Base-by-base conservation (phyloP, 2,329 filamentous ascomycete genomes). In the Sarocladium strictum region DNA sequence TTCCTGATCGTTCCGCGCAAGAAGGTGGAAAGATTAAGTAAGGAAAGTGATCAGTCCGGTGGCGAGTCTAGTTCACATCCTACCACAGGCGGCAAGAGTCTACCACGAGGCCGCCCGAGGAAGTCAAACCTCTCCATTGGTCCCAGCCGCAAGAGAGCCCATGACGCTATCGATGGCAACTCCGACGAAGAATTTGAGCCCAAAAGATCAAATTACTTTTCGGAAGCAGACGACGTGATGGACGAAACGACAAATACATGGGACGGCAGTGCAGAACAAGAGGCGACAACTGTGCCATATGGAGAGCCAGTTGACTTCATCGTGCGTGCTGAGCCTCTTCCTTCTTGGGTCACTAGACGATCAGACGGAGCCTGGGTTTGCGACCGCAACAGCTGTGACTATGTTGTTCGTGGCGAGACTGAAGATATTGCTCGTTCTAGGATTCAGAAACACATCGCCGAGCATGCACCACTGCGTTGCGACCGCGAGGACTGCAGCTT, bases 281-380 rank as follows among this genome's bases (percentile, higher is more conserved):
- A 60, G 6, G 53, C 63, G 5, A 53, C 57, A 6, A 61, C 59
- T 2, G 65, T 61, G 14, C 64, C 63, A 32, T 58, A 60, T 21
- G 59, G 65, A 17, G 59, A 66, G 33, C 67, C 67, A 2, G 64
- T 74, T 49, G 72, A 68, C 47, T 63, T 83, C 15, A 71, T 78
- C 12, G 69, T 81, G 10, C 72, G 72, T 24, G 71, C 77, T 4
- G 77, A 82, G 54, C 74, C 68, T 49, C 61, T 81, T 11, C 79
- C 78, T 0, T 75, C 76, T 3, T 69, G 71, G 7, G 68, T 65
- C 2, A 75, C 81, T 0, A 72, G 75, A 32, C 84, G 81, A 0
- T 79, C 82, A 0, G 76, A 83, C 56, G 79, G 85, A 53, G 83
- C 82, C 0, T 90, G 86, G 86, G 72, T 72, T 1, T 90, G 87